These are phyloP conservation scores for Cornus florida DNA, from an alignment of 148 eudicot genomes.

Conservation along the genomic window DNA sequence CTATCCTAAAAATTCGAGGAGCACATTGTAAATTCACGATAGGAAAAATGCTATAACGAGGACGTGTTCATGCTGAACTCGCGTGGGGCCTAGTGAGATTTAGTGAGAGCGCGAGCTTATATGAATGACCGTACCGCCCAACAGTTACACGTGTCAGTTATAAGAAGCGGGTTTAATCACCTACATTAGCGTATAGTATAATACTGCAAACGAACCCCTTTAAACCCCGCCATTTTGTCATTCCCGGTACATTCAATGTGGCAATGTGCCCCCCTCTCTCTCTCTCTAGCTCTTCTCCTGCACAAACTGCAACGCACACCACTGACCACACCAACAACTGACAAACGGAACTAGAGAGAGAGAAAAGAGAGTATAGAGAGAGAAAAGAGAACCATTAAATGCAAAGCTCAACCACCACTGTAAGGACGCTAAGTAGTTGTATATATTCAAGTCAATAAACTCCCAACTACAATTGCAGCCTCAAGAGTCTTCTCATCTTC, in stretches of 20 bases:
- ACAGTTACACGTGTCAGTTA: neutral
- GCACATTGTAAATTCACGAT: too few relatives aligned
- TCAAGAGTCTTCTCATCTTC: neutral
- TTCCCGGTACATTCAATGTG: conserved; percentile 20
- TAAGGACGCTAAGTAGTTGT: neutral
- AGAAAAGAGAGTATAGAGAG: neutral
- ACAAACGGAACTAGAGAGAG: neutral
- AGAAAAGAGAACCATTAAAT: conserved; percentile 18
- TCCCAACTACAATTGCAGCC: conserved; percentile 1
- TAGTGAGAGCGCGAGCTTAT: neutral
- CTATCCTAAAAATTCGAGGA: too few relatives aligned
- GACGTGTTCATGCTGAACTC: too few relatives aligned
- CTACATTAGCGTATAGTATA: neutral
- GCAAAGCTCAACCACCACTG: conserved; percentile 26
- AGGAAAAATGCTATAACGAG: too few relatives aligned
- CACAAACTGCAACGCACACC: neutral
- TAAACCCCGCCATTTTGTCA: conserved; percentile 25
- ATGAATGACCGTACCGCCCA: neutral
- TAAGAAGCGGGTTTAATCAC: neutral
- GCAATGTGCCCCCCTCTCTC: neutral
- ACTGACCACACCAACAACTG: too few relatives aligned
- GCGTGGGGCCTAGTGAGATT: neutral
- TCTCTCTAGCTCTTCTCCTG: neutral
- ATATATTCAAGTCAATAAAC: neutral
- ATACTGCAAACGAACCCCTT: neutral